Percentiles rank a stretch among this genome's conserved stretches.
These are phyloP conservation scores for Colletotrichum cordylinicola DNA, from an alignment of 2,329 filamentous ascomycete genomes.

Conservation along the genomic window DNA sequence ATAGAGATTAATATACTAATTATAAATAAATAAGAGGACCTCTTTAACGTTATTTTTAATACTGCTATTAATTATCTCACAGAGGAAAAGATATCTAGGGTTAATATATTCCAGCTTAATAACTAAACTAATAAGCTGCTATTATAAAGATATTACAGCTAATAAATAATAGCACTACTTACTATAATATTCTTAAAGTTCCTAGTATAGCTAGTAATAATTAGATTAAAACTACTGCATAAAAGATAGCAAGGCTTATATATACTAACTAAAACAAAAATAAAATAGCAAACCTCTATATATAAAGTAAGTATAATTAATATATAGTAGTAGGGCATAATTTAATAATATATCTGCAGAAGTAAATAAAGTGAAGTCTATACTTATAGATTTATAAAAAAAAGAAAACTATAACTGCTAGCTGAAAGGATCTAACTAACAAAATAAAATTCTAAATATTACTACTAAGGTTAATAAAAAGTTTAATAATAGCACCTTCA, in stretches of 20 bases:
- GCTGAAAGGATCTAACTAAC: not conserved
- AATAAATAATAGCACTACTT: not conserved
- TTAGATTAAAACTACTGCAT: not conserved
- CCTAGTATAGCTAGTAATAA: not conserved
- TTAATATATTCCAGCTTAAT: not conserved
- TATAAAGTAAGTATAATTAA: not conserved
- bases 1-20: not conserved
- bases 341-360: not conserved
- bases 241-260: not conserved
- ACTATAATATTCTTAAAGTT: not conserved
- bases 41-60: not conserved
- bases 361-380: not conserved
- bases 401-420: not conserved
- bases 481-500: not conserved
- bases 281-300: not conserved
- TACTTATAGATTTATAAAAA: not conserved
- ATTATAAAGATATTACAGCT: not conserved
- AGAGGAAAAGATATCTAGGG: not conserved
- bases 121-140: not conserved
- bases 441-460: not conserved
- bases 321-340: not conserved
- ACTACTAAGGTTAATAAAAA: not conserved
- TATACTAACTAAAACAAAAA: not conserved
- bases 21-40: not conserved
- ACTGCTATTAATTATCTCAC: not conserved